A percentile compares a stretch with the other conserved stretches of the same genome.
Conservation (phyloP, 2,329 filamentous ascomycete species). For the Neoscytalidium dimidiatum region DNA sequence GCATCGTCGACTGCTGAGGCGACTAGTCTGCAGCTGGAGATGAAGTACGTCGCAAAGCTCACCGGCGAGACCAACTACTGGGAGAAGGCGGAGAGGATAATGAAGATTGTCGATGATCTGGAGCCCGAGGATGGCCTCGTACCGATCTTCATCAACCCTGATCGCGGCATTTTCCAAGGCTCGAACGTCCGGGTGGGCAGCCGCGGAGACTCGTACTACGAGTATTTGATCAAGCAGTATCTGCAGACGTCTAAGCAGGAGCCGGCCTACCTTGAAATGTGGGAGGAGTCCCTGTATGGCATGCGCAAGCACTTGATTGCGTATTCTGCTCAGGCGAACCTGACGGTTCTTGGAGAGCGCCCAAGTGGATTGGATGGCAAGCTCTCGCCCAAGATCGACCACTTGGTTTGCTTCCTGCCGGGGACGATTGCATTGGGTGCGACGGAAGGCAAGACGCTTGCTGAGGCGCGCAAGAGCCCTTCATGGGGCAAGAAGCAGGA, state of each 20-base stretch:
- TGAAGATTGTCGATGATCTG: conserved; percentile 86
- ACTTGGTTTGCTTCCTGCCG: conserved; percentile 95
- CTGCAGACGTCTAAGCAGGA: conserved; percentile 89
- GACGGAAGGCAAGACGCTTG: conserved; percentile 75
- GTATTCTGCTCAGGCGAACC: conserved; percentile 76
- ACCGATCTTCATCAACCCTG: conserved; percentile 86
- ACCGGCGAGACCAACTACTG: conserved; percentile 93
- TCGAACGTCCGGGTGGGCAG: conserved; percentile 89
- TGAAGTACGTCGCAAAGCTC: conserved; percentile 94
- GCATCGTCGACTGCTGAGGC: conserved; percentile 94
- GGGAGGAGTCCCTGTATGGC: conserved; percentile 81
- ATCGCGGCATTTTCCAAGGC: conserved; percentile 76
- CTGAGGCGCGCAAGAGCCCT: conserved; percentile 70
- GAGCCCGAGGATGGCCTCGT: conserved; percentile 77
- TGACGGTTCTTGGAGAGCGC: conserved; percentile 89
- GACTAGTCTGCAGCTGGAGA: conserved; percentile 88
- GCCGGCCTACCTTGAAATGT: conserved; percentile 85
- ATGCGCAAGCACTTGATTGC: conserved; percentile 91
- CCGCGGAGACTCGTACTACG: conserved; percentile 95
- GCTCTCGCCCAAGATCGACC: conserved; percentile 92
- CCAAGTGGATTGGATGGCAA: conserved; percentile 68
- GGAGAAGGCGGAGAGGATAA: conserved; percentile 88
- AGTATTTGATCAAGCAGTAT: conserved; percentile 98
- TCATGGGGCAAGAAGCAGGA: conserved; percentile 78
- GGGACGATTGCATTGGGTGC: conserved; percentile 90